These are phyloP conservation scores for Verticillium dahliae DNA, from an alignment of 2,329 filamentous ascomycete species.

Conservation along the genomic window DNA sequence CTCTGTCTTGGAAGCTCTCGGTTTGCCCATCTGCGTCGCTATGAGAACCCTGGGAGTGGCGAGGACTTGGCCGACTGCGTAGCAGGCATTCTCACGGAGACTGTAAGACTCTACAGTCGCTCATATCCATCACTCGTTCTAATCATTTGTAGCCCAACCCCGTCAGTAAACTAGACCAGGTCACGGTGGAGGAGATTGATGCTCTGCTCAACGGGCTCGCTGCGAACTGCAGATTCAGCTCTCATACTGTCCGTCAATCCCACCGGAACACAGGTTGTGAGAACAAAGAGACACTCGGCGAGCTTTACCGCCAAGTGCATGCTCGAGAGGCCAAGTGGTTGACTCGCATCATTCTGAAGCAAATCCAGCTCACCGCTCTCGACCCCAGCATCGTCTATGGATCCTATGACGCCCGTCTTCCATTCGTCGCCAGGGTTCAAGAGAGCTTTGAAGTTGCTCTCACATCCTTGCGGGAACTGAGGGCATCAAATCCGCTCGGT, in stretches of 20 bases:
- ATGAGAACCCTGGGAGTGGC: constrained; percentile 48
- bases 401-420: constrained; percentile 63
- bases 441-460: constrained; percentile 60
- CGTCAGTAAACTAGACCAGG: constrained; percentile 21
- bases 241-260: constrained; percentile 46
- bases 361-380: constrained; percentile 61
- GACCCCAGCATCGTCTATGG: constrained; percentile 49
- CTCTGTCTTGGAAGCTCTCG: constrained; percentile 60
- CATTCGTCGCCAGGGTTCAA: constrained; percentile 62
- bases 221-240: constrained; percentile 63
- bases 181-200: constrained; percentile 71
- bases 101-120: constrained; percentile 35
- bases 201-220: constrained; percentile 58
- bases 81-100: constrained; percentile 54
- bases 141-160: constrained; percentile 40
- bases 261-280: constrained; percentile 14
- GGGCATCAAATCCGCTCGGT: constrained; percentile 13
- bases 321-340: constrained; percentile 82
- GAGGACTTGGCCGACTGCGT: constrained; percentile 68
- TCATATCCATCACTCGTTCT: constrained; percentile 12
- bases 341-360: constrained; percentile 71
- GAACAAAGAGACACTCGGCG: constrained; percentile 40
- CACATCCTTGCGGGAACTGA: constrained; percentile 37
- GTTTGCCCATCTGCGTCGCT: constrained; percentile 54
- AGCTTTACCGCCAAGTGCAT: constrained; percentile 52